Conservation (phyloP, 768 basidiomycete genomes). For the Agaricus blazei region DNA sequence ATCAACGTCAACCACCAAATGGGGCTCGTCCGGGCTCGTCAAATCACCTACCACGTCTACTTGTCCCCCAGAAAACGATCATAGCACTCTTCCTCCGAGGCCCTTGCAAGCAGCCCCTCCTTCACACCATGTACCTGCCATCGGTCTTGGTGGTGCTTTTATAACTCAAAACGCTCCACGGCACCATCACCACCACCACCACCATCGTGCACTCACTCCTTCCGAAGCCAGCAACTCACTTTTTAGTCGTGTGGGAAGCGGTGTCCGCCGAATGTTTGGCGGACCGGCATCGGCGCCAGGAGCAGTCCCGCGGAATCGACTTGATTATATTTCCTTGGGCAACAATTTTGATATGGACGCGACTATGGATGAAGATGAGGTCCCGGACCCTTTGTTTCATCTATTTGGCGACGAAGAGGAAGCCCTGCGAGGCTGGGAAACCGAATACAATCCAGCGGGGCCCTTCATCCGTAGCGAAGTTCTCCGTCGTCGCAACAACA, state of each 20-base stretch:
- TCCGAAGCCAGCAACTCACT: not conserved
- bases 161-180: constrained; percentile 34
- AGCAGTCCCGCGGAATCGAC: not conserved
- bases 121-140: constrained; percentile 51
- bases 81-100: constrained; percentile 11
- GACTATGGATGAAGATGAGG: not conserved
- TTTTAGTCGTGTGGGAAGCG: constrained; percentile 9
- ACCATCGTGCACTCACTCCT: not conserved
- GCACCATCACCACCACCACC: not conserved
- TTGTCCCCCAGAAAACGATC: constrained; percentile 15
- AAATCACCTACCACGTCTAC: constrained; percentile 10
- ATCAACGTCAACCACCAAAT: constrained; percentile 11
- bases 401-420: not conserved
- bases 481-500: constrained; percentile 2
- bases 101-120: constrained; percentile 31
- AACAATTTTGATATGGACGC: constrained; percentile 6
- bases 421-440: not conserved
- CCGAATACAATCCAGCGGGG: constrained; percentile 4
- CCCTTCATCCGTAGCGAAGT: constrained; percentile 3
- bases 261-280: constrained; percentile 10
- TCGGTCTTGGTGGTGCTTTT: constrained; percentile 65
- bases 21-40: constrained; percentile 22
- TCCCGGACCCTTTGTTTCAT: constrained; percentile 1
- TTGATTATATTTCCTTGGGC: constrained; percentile 2
- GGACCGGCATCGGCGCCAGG: constrained; percentile 6